Base-by-base conservation (phyloP, 176 grass and related monocot species). In the Triticum dicoccoides region DNA sequence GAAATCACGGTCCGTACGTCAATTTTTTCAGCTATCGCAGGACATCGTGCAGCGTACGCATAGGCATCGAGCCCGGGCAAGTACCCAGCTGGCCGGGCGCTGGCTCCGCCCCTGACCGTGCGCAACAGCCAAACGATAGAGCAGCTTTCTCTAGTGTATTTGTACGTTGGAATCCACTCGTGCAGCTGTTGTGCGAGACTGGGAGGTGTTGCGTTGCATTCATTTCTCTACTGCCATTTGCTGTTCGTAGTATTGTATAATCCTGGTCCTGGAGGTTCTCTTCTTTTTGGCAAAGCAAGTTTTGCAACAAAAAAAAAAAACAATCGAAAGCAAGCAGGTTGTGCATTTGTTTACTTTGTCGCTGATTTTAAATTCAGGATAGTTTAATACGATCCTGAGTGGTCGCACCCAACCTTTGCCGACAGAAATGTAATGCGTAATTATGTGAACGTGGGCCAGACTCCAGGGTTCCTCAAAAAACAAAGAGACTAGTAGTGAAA, bases 211-310 rank as follows among this genome's bases (percentile, higher is more conserved):
- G 45, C 45, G 45, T 49, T 1, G 45, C 45, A 49, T 44, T 44
- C 35, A 73, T 34, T 65, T 85, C 38, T 41, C 2, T 9, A 42
- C 10, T 42, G 2, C 39, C 39, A 42, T 42, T 42, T 42, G 39
- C 9, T 42, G 9, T 84, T 80, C 51, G 0, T 29, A 73, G 0
- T n/a, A 73, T 87, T 80, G 5, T 80, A 84, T 79, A 77, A 32
- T 71, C 66, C 34, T 21, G 49, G 23, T 68, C 58, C 20, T 29
- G 24, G 34, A 80, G 23, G 17, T 74, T 62, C 65, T 70, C 2
- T 39, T 61, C 32, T 61, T 58, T 76, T 76, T 84, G 61, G 62
- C 76, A 87, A 69, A 84, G 68, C 69, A 61, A 24, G 8, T 33
- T 42, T 61, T 61, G 61, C 33, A 25, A 73, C 29, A 25, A 30